These are phyloP conservation scores for Huntiella moniliformis DNA, from an alignment of 2,329 filamentous ascomycete species.

Conservation along the genomic window DNA sequence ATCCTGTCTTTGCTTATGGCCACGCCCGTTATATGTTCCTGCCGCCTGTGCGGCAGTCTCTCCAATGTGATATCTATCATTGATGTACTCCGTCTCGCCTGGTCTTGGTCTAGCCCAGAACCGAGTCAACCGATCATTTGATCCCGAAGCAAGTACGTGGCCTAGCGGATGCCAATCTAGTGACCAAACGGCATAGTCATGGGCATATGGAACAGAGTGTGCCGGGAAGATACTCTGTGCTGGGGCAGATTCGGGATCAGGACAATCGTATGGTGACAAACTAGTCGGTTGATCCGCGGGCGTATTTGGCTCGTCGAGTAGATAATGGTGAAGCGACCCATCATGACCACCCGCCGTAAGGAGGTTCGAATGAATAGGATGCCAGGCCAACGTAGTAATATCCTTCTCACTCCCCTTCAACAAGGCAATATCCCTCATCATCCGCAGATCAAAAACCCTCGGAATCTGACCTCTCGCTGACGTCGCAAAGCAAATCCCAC, in stretches of 20 bases:
- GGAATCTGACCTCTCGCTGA: constrained; percentile 86
- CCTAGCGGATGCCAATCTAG: constrained; percentile 95
- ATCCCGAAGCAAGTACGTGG: constrained; percentile 86
- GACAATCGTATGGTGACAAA: constrained; percentile 66
- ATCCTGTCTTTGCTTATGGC: constrained; percentile 62
- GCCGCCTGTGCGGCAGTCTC: constrained; percentile 80
- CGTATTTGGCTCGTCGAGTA: constrained; percentile 86
- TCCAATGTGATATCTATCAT: constrained; percentile 89
- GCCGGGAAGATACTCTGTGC: constrained; percentile 85
- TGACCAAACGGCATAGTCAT: constrained; percentile 93
- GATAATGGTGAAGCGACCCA: constrained; percentile 77
- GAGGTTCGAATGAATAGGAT: constrained; percentile 76
- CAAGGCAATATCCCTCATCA: constrained; percentile 95
- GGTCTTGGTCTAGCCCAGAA: constrained; percentile 90
- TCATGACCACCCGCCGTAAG: constrained; percentile 82
- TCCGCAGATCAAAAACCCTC: constrained; percentile 81
- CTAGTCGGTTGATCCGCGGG: constrained; percentile 53
- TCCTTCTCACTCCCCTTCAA: constrained; percentile 93
- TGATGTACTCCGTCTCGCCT: constrained; percentile 67
- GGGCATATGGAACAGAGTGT: constrained; percentile 70
- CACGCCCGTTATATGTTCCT: constrained; percentile 78
- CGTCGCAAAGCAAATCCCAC: constrained; percentile 72
- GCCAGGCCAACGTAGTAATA: constrained; percentile 81
- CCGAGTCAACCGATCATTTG: constrained; percentile 87
- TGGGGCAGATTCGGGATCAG: constrained; percentile 60